Evolutionary conservation across 768 basidiomycete genomes (phyloP).

Genomic region (Sutorius australiensis): DNA sequence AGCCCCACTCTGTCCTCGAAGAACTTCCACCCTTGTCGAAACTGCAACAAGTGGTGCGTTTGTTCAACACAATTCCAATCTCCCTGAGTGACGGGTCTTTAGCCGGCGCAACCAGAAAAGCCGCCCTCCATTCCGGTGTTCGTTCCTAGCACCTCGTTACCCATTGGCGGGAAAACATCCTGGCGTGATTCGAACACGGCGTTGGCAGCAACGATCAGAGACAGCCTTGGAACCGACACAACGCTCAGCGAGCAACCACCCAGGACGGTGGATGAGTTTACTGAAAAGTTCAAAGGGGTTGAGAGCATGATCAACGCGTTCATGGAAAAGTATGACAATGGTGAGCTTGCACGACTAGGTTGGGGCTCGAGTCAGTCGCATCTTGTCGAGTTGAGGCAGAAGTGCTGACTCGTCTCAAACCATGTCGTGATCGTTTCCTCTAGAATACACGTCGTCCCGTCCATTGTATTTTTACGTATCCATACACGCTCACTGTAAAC

Average conservation of each 20-base stretch:
- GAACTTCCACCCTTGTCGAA: slow-evolving; percentile 4
- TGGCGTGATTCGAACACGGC: neutral
- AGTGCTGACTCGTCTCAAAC: neutral
- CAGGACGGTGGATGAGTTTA: slow-evolving; percentile 21
- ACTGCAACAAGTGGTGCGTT: slow-evolving; percentile 5
- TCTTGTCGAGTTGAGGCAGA: neutral
- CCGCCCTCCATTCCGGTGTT: neutral
- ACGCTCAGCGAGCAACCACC: slow-evolving; percentile 8
- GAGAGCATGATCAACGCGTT: slow-evolving; percentile 21
- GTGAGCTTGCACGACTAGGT: slow-evolving; percentile 21
- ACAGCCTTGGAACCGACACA: slow-evolving; percentile 1
- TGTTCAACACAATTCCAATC: neutral
- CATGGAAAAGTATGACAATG: slow-evolving; percentile 17
- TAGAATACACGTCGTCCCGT: neutral
- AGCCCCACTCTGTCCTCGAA: neutral
- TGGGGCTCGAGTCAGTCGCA: slow-evolving; percentile 25
- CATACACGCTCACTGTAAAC: neutral
- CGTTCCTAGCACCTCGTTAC: neutral
- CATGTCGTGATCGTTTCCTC: slow-evolving; percentile 2
- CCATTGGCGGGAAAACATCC: neutral
- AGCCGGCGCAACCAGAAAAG: neutral
- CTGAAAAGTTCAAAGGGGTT: slow-evolving; percentile 12
- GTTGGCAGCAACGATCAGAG: slow-evolving; percentile 13
- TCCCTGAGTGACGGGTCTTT: neutral
- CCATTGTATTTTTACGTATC: slow-evolving; percentile 10